These are phyloP conservation scores for Castanea sativa DNA, from an alignment of 306 rosid genomes.

Conservation along the genomic window DNA sequence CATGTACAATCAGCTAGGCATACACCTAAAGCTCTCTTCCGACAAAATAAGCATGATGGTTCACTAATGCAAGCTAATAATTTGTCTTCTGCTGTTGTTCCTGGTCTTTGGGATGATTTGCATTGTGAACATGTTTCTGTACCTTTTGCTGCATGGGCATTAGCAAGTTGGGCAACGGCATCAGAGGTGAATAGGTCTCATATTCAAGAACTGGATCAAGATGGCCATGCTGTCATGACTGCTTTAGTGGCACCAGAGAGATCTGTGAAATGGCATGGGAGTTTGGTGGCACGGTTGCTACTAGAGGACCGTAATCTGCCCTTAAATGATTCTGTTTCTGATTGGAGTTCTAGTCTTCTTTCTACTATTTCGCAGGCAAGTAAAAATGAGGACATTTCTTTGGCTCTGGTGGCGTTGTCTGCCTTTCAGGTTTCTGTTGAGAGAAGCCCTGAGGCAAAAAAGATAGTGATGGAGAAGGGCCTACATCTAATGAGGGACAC, in stretches of 20 bases:
- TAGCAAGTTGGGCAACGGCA: slow-evolving; percentile 91
- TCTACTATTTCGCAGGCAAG: slow-evolving; percentile 81
- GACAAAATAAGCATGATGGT: slow-evolving; percentile 44
- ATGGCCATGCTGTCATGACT: slow-evolving; percentile 87
- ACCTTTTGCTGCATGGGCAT: slow-evolving; percentile 98
- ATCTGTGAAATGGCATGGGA: slow-evolving; percentile 96
- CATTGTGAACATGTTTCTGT: slow-evolving; percentile 92
- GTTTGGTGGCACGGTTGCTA: slow-evolving; percentile 75
- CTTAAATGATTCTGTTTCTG: slow-evolving; percentile 74
- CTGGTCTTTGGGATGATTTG: slow-evolving; percentile 99
- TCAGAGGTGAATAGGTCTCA: slow-evolving; percentile 67
- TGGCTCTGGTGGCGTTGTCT: slow-evolving; percentile 78
- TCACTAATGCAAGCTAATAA: slow-evolving; percentile 27
- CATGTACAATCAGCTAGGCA: slow-evolving; percentile 30
- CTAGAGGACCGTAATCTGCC: slow-evolving; percentile 72
- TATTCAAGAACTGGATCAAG: slow-evolving; percentile 82
- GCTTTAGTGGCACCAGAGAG: slow-evolving; percentile 95
- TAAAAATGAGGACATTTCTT: slow-evolving; percentile 70
- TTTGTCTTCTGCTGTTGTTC: slow-evolving; percentile 66
- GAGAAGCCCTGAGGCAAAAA: slow-evolving; percentile 63
- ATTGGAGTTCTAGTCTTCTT: slow-evolving; percentile 92
- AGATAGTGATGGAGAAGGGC: slow-evolving; percentile 84
- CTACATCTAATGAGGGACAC: slow-evolving; percentile 79
- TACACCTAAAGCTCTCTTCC: slow-evolving; percentile 26
- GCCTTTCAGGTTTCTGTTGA: slow-evolving; percentile 85